Evolutionary conservation across 352 stramenopile species (phyloP), one percentile per base, ranked within the genome.

Genomic region (Phytophthora ohioensis): DNA sequence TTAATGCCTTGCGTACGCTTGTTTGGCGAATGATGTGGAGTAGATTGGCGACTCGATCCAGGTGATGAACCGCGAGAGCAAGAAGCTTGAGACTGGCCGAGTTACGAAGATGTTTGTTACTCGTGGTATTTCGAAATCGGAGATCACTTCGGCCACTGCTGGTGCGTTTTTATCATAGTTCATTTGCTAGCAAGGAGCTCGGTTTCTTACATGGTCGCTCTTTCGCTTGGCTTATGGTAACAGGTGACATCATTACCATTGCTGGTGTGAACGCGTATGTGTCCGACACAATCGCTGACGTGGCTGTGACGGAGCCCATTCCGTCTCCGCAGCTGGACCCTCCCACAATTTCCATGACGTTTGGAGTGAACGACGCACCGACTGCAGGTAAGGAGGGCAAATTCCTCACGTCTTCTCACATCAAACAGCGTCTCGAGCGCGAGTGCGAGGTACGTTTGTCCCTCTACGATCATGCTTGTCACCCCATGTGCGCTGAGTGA

Each of bases 341-440:
- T 49, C 97, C 97, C 6, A 99, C 97, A n/a, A 93, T 99, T 57
- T 97, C 90, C 27, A 99, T 99, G 94, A 98, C 98, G 49, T 99
- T 99, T 82, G 90, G 95, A 47, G 95, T 98, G 9, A 99, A 99
- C 79, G 96, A 98, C 76, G 97, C 93, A 30, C 98, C 98, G 13
- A 93, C 99, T 30, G 90, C 91, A 47, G 94, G 98, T 69, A 96
- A 94, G 77, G 97, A 99, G 65, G 98, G 97, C 58, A 98, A 99
- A 64, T 99, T 98, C 66, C 84, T 99, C 39, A 99, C 97, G 17
- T 98, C 93, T 64, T 93, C 91, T 57, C 88, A 98, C 71, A 97
- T 99, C 53, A 96, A 98, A 74, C 86, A 98, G 49, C 85, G 97
- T 53, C 85, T 99, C 53, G 78, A 94, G 46, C 98, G 82, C 27